Evolutionary conservation across 2,329 filamentous ascomycete species (phyloP).

Genomic region (Colletotrichum orchidophilum): DNA sequence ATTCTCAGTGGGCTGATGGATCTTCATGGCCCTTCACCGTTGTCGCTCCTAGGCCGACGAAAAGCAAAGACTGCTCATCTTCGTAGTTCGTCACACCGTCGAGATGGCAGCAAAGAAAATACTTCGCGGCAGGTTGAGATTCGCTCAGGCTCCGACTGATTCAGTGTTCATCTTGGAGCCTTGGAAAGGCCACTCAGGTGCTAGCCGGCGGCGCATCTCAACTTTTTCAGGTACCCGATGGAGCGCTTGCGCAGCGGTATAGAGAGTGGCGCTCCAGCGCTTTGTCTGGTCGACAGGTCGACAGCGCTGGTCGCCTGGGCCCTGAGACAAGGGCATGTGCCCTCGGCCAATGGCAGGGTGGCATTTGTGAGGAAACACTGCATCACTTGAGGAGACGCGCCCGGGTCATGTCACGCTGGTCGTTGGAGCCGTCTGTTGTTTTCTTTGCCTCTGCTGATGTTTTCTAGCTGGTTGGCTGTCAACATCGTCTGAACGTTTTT

Average conservation of each 20-base stretch:
- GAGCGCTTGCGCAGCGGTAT: constrained; percentile 6
- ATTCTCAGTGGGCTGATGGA: constrained; percentile 4
- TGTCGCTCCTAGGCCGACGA: background rate
- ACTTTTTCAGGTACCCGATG: background rate
- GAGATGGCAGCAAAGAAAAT: background rate
- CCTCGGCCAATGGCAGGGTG: constrained; percentile 20
- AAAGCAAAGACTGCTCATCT: background rate
- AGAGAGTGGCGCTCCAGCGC: constrained; percentile 17
- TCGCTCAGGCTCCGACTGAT: background rate
- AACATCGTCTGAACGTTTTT: constrained; percentile 11
- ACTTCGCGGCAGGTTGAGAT: constrained; percentile 1
- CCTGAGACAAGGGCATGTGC: constrained; percentile 20
- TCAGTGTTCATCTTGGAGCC: constrained; percentile 8
- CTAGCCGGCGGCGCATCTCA: background rate
- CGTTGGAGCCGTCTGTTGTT: background rate
- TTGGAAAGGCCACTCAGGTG: background rate
- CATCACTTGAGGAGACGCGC: constrained; percentile 12
- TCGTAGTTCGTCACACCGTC: background rate
- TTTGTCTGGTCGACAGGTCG: constrained; percentile 14
- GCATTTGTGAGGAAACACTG: constrained; percentile 3
- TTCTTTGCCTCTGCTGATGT: background rate
- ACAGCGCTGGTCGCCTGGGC: background rate
- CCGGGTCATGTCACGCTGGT: constrained; percentile 8
- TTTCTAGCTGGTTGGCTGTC: constrained; percentile 10
- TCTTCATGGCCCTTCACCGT: background rate